Evolutionary conservation across 148 eudicot species (phyloP).

Genomic region (Pharnaceum exiguum): DNA sequence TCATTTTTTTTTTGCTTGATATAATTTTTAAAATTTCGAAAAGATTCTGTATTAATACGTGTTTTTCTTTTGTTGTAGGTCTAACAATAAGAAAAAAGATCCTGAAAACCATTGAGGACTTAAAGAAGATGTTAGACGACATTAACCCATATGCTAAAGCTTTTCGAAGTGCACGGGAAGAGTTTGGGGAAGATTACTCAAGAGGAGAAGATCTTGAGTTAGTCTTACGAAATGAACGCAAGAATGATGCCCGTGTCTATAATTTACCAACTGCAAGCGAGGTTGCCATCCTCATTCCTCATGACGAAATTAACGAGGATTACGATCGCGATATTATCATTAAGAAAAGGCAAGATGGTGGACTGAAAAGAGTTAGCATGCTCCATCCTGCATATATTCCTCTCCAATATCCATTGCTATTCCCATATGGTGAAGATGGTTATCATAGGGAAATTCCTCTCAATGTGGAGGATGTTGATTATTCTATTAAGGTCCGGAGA

Average conservation of each 20-base stretch:
- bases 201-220: background rate
- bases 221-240: background rate
- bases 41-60: no score
- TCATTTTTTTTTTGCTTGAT: no score
- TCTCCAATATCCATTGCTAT: slow-evolving; percentile 3
- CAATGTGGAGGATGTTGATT: no score
- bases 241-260: background rate
- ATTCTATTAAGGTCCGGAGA: no score
- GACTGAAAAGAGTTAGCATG: background rate
- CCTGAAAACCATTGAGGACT: background rate
- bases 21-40: no score
- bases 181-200: background rate
- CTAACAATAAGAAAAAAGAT: no score
- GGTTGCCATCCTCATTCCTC: background rate
- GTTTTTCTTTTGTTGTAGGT: no score
- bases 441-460: no score
- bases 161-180: background rate
- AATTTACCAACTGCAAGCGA: background rate
- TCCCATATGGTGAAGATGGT: slow-evolving; percentile 2
- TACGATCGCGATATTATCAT: background rate
- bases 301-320: background rate
- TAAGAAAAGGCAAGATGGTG: background rate
- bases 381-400: background rate
- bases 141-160: background rate
- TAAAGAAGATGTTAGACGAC: background rate